Percentiles rank a stretch among this genome's conserved stretches.
These are phyloP conservation scores for Naumovozyma castellii DNA, from an alignment of 805 yeast species.

Conservation along the genomic window DNA sequence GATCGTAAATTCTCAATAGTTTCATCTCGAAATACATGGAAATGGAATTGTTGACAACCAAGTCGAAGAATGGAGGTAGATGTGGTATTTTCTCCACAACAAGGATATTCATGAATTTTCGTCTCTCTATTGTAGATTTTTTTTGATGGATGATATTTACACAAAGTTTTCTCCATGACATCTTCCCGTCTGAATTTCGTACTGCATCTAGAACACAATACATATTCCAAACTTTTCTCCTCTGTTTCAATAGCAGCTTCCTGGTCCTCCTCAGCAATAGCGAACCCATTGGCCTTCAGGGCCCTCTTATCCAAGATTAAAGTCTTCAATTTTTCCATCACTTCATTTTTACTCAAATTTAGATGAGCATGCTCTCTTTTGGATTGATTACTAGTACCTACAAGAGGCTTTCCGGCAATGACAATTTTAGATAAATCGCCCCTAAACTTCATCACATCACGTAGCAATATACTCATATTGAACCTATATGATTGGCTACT, in stretches of 20 bases:
- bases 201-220: slow-evolving; percentile 24
- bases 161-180: slow-evolving; percentile 20
- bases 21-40: slow-evolving; percentile 24
- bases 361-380: slow-evolving; percentile 2
- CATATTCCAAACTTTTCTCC: slow-evolving; percentile 3
- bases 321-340: slow-evolving; percentile 12
- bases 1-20: slow-evolving; percentile 15
- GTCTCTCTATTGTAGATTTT: slow-evolving; percentile 19
- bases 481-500: slow-evolving; percentile 26
- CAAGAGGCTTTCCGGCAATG: slow-evolving; percentile 16
- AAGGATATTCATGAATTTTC: slow-evolving; percentile 21
- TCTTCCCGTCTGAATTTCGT: slow-evolving; percentile 19
- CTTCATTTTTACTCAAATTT: slow-evolving; percentile 7
- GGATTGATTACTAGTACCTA: slow-evolving; percentile 1
- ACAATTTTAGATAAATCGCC: slow-evolving; percentile 21
- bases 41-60: slow-evolving; percentile 19
- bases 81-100: slow-evolving; percentile 27
- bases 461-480: slow-evolving; percentile 23
- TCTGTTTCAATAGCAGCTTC: too few species aligned
- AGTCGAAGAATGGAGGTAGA: slow-evolving; percentile 22
- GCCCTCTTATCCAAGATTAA: slow-evolving; percentile 12
- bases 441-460: slow-evolving; percentile 23
- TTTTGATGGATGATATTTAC: slow-evolving; percentile 25
- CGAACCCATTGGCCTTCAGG: slow-evolving; percentile 21
- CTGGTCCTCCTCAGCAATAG: slow-evolving; percentile 6